Evolutionary conservation across 1,139 yeast species (phyloP), one percentile per base, ranked within the genome.

Genomic region (Yamadazyma oceani): DNA sequence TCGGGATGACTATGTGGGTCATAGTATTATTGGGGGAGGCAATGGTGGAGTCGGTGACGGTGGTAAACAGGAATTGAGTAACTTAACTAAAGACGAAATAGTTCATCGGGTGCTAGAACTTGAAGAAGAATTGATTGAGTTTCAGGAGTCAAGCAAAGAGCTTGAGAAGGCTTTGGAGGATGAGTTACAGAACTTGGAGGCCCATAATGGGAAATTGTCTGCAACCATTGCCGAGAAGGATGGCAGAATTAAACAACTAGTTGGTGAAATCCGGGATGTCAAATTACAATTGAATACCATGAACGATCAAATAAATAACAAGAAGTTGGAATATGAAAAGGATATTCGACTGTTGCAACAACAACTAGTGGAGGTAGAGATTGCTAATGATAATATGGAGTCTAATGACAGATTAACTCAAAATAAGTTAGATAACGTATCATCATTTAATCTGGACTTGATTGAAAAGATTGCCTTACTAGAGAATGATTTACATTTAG

Each of bases 141-240:
- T 69, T 43, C 75, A 70, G 43, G 73, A 66, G 34, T 64, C 72
- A 2, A 64, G 71, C 39, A 65, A 60, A 41, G 75, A 69, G 34
- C 54, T 71, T 31, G 77, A 71, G 43, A 66, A 55, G 39, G 75
- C 73, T 1, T 54, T 71, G 29, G 77, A 71, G 45, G 69, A 65
- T 21, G 77, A 71, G 43, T 55, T 70, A 22, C 62, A 57, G 34
- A 60, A 52, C 8, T 48, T 67, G 19, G 76, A 71, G 37, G 12
- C 43, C 1, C 47, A 53, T 4, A 66, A 65, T 35, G 35, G 42
- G 1, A 40, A 45, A 8, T 46, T 66, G 13, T 42, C 26, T 38
- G 46, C 3, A 36, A 53, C 33, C 12, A 40, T 39, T 13, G 22
- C 19, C 11, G 26, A 23, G 2, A 36, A 38, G 23, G 35, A 38